Percentiles rank a stretch among this genome's conserved stretches.
phyloP scores from a whole-genome alignment of 2,329 filamentous ascomycete genomes.

The Hypoxylon rubiginosum region DNA sequence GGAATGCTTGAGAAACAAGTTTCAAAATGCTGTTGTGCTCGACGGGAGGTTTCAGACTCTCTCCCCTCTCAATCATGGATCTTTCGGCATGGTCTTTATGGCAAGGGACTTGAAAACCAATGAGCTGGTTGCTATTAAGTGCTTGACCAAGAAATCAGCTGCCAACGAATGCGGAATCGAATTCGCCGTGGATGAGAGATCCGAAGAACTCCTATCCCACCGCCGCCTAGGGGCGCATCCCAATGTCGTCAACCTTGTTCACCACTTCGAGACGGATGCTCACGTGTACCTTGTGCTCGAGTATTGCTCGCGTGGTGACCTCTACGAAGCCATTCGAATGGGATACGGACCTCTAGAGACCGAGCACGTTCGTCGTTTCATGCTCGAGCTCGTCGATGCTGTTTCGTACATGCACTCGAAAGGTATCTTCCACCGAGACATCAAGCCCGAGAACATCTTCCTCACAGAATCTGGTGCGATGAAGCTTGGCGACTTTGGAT shows the following conservation, averaged over 20 bases:
- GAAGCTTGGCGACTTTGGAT: conserved; percentile 97
- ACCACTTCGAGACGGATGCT: conserved; percentile 91
- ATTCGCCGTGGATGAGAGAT: conserved; percentile 84
- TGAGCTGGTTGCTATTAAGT: conserved; percentile 93
- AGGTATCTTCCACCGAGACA: conserved; percentile 95
- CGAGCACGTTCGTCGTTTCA: conserved; percentile 96
- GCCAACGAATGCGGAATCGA: conserved; percentile 71
- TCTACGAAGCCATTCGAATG: conserved; percentile 96
- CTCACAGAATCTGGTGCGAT: conserved; percentile 86
- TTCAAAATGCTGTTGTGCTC: conserved; percentile 83
- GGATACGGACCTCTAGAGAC: conserved; percentile 92
- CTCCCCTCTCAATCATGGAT: conserved; percentile 96
- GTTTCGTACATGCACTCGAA: conserved; percentile 92
- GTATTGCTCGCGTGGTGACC: conserved; percentile 93
- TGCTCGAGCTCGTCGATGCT: conserved; percentile 92
- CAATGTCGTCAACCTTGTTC: conserved; percentile 93
- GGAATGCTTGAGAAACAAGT: conserved; percentile 90
- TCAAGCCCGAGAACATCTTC: conserved; percentile 99
- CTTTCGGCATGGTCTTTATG: conserved; percentile 98
- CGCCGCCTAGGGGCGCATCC: conserved; percentile 81
- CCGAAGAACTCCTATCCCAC: conserved; percentile 85
- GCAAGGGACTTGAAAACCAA: conserved; percentile 83
- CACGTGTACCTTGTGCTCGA: conserved; percentile 95
- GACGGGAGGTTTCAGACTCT: conserved; percentile 92
- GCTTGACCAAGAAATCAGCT: conserved; percentile 85